Conservation (phyloP, 129 eudicot species). For the carrot (Daucus carota) region DNA sequence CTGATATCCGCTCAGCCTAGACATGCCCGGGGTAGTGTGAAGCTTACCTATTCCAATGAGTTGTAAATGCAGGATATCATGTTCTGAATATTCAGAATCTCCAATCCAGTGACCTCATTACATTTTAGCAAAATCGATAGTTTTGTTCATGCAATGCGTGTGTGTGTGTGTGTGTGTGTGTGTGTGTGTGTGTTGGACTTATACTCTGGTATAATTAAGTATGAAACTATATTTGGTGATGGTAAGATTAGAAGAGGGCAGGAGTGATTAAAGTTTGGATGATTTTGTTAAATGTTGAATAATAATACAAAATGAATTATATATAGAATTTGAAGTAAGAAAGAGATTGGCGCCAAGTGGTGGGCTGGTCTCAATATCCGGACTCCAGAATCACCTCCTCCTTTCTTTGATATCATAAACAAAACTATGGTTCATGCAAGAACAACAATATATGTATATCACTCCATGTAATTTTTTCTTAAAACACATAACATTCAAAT, state of each 20-base stretch:
- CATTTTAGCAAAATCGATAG: neutral
- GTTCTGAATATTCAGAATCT: neutral
- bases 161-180: too few relatives aligned
- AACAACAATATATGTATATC: neutral
- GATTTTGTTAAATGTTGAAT: too few relatives aligned
- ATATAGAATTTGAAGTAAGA: neutral
- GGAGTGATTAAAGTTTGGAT: too few relatives aligned
- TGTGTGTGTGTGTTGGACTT: neutral
- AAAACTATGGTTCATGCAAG: neutral
- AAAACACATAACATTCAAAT: neutral
- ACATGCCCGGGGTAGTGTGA: neutral
- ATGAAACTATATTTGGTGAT: neutral
- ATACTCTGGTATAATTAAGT: neutral
- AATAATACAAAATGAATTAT: neutral
- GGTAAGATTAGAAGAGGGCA: too few relatives aligned
- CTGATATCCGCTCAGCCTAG: too few relatives aligned
- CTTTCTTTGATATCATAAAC: neutral
- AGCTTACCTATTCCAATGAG: neutral
- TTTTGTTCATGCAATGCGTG: too few relatives aligned
- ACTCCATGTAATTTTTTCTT: neutral
- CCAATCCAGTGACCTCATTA: neutral
- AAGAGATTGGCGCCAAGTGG: conserved; percentile 16
- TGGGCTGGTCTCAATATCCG: conserved; percentile 8
- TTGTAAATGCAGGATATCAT: neutral
- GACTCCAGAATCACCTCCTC: conserved; percentile 6